Evolutionary conservation across 129 eudicot species (phyloP).

Genomic region (Flaveria linearis): DNA sequence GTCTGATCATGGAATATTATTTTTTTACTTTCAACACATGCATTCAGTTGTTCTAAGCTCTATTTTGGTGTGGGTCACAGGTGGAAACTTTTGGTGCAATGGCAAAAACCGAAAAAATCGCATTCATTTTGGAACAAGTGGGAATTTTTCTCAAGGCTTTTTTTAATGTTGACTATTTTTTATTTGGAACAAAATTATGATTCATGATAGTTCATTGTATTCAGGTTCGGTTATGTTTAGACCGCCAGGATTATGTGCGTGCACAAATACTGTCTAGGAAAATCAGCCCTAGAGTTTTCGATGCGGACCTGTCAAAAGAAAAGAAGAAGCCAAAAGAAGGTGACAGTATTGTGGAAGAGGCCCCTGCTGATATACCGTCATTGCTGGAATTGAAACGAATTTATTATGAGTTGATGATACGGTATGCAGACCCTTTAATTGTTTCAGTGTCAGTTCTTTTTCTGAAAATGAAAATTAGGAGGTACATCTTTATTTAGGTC

Average conservation of each 20-base stretch:
- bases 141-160: neutral
- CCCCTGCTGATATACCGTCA: conserved; percentile 88
- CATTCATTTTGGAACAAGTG: conserved; percentile 91
- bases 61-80: conserved; percentile 39
- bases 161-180: neutral
- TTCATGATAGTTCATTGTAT: neutral
- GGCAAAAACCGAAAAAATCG: conserved; percentile 93
- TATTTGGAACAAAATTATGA: neutral
- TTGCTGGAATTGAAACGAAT: conserved; percentile 70
- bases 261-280: conserved; percentile 95
- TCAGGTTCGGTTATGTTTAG: conserved; percentile 91
- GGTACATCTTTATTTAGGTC: conserved; percentile 34
- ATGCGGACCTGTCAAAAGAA: conserved; percentile 73
- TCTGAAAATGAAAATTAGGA: neutral
- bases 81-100: conserved; percentile 97
- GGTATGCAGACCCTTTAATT: conserved; percentile 39
- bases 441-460: neutral
- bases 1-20: neutral
- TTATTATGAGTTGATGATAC: conserved; percentile 81
- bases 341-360: conserved; percentile 72
- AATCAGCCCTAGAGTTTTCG: conserved; percentile 94
- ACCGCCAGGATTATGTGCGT: conserved; percentile 88
- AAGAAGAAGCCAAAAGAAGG: conserved; percentile 87
- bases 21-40: neutral
- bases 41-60: neutral